Evolutionary conservation across 345 rosid species (phyloP), one percentile per base, ranked within the genome.

Genomic region (Gossypium turneri): DNA sequence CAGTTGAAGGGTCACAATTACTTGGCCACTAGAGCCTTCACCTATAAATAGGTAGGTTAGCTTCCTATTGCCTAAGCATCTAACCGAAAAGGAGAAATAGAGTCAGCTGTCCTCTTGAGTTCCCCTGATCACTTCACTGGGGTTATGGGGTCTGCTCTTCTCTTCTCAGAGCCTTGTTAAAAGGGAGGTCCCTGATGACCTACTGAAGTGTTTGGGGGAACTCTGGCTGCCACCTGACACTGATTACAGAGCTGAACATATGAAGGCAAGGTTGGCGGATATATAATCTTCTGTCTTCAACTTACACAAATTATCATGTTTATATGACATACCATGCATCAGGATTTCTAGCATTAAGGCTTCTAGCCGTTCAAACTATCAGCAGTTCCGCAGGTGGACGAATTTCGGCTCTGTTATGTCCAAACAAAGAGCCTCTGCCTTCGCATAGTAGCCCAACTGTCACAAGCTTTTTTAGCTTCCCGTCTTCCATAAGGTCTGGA

Each of bases 171-270:
- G 11, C 48, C 48, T 45, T 45, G 0, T 34, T 34, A 45, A 8
- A 13, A 16, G 55, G 55, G 52, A 48, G 50, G 38, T 24, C 22
- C 47, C 63, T 44, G n/a, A 15, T 53, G 47, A 44, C 77, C 66
- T 68, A 73, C 78, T 83, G 81, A 83, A 83, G 83, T 83, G 85
- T 83, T 80, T 83, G 85, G 83, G 76, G 85, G 83, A 80, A 80
- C 82, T 82, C 79, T 71, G 74, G 81, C 59, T 74, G 75, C 7
- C 77, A 74, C 20, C 43, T 82, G 79, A 61, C 44, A 61, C 20
- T 15, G 51, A 11, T 52, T 16, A 17, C n/a, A 52, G 17, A 17
- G 19, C 16, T 52, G 20, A 52, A 52, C 56, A 52, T 15, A 15
- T n/a, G 17, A 52, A 52, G 55, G 25, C 10, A 19, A 44, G 16